These are phyloP conservation scores for Diaporthe sp. DNA, from an alignment of 2,329 filamentous ascomycete species.

Conservation along the genomic window DNA sequence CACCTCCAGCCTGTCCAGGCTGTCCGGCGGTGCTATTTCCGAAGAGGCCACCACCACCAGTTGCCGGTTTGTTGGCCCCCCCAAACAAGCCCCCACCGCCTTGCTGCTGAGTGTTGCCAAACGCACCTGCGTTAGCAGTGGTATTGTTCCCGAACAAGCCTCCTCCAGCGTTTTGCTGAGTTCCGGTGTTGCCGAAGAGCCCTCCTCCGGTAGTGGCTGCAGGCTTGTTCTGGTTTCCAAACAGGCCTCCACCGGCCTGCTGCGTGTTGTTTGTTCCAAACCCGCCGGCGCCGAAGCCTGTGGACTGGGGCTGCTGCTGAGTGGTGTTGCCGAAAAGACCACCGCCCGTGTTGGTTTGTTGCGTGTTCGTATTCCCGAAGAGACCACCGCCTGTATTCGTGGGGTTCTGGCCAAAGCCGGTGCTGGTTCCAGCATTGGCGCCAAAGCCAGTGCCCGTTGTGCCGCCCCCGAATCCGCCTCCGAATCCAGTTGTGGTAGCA, in stretches of 20 bases:
- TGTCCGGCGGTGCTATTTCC: constrained; percentile 52
- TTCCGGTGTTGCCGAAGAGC: constrained; percentile 40
- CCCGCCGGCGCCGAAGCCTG: constrained; percentile 43
- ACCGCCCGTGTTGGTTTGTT: constrained; percentile 48
- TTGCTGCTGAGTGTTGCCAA: constrained; percentile 39
- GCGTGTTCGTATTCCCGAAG: constrained; percentile 44
- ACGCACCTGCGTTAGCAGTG: constrained; percentile 45
- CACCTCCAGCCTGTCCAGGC: constrained; percentile 50
- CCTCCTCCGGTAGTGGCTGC: constrained; percentile 39
- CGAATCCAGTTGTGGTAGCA: constrained; percentile 28
- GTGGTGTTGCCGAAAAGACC: constrained; percentile 35
- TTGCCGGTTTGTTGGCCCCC: constrained; percentile 50
- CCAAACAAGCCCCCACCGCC: constrained; percentile 53
- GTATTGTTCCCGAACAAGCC: constrained; percentile 48
- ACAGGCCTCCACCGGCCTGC: constrained; percentile 38
- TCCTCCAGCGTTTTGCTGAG: constrained; percentile 42
- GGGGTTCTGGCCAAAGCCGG: constrained; percentile 47
- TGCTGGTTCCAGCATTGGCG: constrained; percentile 41
- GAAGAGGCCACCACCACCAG: constrained; percentile 63
- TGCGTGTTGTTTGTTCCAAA: constrained; percentile 56
- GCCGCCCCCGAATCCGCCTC: constrained; percentile 37
- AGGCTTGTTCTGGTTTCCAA: constrained; percentile 33
- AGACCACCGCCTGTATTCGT: constrained; percentile 44
- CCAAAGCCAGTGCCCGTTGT: constrained; percentile 46
- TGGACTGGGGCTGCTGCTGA: constrained; percentile 56